Evolutionary conservation across 345 rosid species (phyloP).

Genomic region (Lepidium africanum): DNA sequence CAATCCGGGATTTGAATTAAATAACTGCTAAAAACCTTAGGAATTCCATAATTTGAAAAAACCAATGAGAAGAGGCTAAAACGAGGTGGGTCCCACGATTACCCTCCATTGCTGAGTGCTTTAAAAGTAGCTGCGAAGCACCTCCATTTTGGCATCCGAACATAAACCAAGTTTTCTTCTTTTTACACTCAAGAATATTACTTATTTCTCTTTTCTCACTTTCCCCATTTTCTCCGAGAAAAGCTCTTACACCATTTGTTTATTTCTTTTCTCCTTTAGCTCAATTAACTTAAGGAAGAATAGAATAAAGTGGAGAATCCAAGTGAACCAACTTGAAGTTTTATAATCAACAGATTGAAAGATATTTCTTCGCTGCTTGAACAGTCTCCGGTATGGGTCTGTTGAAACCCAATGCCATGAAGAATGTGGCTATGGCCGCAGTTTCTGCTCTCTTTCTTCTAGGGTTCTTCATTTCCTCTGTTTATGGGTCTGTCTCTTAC

Average conservation of each 20-base stretch:
- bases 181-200: conserved; percentile 13
- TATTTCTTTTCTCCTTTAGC: conserved; percentile 14
- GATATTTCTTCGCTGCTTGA: conserved; percentile 31
- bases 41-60: neutral
- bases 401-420: conserved; percentile 37
- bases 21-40: neutral
- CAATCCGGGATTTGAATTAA: neutral
- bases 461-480: conserved; percentile 34
- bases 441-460: conserved; percentile 31
- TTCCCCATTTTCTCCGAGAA: conserved; percentile 6
- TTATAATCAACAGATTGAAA: conserved; percentile 5
- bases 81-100: conserved; percentile 27
- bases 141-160: conserved; percentile 24
- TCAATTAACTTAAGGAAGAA: conserved; percentile 20
- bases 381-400: conserved; percentile 26
- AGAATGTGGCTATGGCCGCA: conserved; percentile 35
- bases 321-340: neutral
- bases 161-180: conserved; percentile 13
- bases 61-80: neutral
- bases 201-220: neutral
- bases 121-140: conserved; percentile 46
- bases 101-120: conserved; percentile 24
- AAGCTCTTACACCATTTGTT: neutral
- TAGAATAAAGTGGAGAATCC: conserved; percentile 35
- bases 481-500: conserved; percentile 70